Base-by-base conservation (phyloP, 2,329 filamentous ascomycete species). In the Coniochaeta sp. region DNA sequence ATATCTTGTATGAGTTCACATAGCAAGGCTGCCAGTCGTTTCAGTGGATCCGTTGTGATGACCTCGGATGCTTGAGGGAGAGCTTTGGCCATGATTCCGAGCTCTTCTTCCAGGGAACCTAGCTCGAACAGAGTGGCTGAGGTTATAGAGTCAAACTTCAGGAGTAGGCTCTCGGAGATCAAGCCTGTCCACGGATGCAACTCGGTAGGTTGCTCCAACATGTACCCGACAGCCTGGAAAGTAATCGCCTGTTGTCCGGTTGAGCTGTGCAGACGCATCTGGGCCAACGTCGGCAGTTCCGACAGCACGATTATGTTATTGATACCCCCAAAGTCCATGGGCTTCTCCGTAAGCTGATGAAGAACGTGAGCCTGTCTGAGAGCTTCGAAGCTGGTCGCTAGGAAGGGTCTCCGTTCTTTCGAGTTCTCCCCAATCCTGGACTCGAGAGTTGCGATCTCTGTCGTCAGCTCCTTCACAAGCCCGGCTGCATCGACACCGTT, bases 31-130 rank as follows among this genome's bases (percentile, higher is more conserved):
- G 79, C 79, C 19, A 88, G 74, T 47, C 79, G 74, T 12, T 68
- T 66, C 3, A 84, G 65, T 2, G 84, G 79, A 65, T 86, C 79
- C 16, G 75, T 70, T 3, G 77, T 71, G 47, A 88, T 71, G 28
- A 82, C 73, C 34, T 73, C 67, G 59, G 79, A 80, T 61, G 83
- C 77, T 38, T 73, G 69, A 55, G 81, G 73, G 28, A 89, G 66
- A 60, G 84, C 80, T 52, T 78, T 77, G 10, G 83, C 84, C 61
- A 90, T 74, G 3, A 82, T 75, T 9, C 85, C 84, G 57, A 90
- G 73, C 67, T 91, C 89, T 1, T 78, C 75, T 70, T 89, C 86
- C 0, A 91, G 76, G 19, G 88, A 77, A 52, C 82, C 78, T 55
- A 91, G 74, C 47, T 85, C 83, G 54, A 80, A 80, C 42, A 91